Evolutionary conservation across 2,329 filamentous ascomycete species (phyloP), one percentile per base, ranked within the genome.

Genomic region (Pochonia chlamydosporia): DNA sequence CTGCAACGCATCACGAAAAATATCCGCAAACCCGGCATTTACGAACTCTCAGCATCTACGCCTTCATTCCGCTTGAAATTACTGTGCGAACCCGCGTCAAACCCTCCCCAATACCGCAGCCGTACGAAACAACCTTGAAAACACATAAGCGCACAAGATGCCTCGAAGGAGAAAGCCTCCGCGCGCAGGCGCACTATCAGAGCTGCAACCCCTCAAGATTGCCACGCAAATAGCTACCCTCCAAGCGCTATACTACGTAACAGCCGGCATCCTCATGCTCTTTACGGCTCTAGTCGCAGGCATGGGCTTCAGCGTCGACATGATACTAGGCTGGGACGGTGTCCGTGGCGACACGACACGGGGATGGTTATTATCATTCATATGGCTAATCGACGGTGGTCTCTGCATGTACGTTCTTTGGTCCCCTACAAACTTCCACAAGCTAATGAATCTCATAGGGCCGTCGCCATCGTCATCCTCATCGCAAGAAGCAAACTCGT

Each of bases 401-500:
- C 57, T 80, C 52, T 73, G 73, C 53, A 73, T 78, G 71, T 74
- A 54, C 56, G 69, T 65, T 44, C 14, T 21, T 44, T 45, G n/a
- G n/a, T 24, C 40, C 41, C 24, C 47, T 33, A 33, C 35, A 43
- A 20, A 24, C 21, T 21, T 20, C 35, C 36, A n/a, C n/a, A n/a
- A n/a, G n/a, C n/a, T n/a, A n/a, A n/a, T n/a, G n/a, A n/a, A n/a
- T n/a, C n/a, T n/a, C n/a, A n/a, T n/a, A 97, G 92, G 63, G 82
- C 89, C 36, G 81, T 95, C 49, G 87, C 89, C 36, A 85, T 96
- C 49, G 81, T 96, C 43, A 70, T 92, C 46, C 74, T 97, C 49
- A 82, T 99, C 56, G 84, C 85, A 18, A 89, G 93, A 52, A 93
- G 87, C 41, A 97, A 97, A 66, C 85, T 97, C 51, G 87, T 97